Evolutionary conservation across 164 flowering plant species (phyloP).

Genomic region (Chimonanthus salicifolius): DNA sequence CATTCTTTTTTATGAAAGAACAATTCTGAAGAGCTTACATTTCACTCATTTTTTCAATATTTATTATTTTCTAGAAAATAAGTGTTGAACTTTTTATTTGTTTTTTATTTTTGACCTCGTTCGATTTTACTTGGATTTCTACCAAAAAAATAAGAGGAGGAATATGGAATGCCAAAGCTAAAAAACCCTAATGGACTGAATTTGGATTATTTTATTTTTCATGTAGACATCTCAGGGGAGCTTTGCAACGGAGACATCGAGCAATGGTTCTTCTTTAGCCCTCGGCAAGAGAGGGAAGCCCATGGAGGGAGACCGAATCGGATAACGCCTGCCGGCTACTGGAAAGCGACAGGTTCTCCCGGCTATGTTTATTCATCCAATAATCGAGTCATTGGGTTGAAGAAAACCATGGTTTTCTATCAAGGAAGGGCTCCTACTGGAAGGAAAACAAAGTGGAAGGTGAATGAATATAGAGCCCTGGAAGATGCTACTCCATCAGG

Average conservation of each 20-base stretch:
- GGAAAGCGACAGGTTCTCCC: slow-evolving; percentile 80
- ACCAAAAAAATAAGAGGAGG: neutral
- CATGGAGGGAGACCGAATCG: slow-evolving; percentile 61
- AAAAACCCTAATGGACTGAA: neutral
- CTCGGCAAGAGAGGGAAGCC: slow-evolving; percentile 54
- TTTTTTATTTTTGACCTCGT: no score
- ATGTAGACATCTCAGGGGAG: slow-evolving; percentile 39
- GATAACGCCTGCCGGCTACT: slow-evolving; percentile 46
- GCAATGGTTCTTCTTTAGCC: slow-evolving; percentile 65
- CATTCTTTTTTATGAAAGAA: no score
- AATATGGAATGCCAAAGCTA: neutral
- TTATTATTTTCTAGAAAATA: no score
- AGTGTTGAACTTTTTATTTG: no score
- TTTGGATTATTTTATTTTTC: neutral
- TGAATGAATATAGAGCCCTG: slow-evolving; percentile 16
- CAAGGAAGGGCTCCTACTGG: slow-evolving; percentile 18
- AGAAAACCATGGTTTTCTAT: slow-evolving; percentile 20
- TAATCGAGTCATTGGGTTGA: slow-evolving; percentile 40
- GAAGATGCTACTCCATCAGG: neutral
- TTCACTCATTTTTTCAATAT: no score
- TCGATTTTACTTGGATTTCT: neutral
- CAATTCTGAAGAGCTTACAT: no score
- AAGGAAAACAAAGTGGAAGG: slow-evolving; percentile 16
- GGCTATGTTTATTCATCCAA: slow-evolving; percentile 37
- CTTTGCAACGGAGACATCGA: slow-evolving; percentile 41